Evolutionary conservation across 345 rosid species (phyloP), one percentile per base, ranked within the genome.

Genomic region (Eucalyptus victrix): DNA sequence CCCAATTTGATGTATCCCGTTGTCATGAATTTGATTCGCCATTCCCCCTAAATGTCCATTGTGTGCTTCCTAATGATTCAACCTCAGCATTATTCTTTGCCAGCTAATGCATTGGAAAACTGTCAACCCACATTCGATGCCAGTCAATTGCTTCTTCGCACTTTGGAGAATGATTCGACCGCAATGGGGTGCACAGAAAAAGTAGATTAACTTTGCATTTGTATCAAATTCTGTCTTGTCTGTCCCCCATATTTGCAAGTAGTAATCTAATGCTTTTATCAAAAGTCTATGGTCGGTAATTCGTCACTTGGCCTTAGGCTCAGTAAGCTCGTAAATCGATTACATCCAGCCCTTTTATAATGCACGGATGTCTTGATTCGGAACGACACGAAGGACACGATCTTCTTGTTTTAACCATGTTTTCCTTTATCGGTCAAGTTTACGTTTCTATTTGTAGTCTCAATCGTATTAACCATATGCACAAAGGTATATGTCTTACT

Each of bases 1-100:
- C 34, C 2, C 32, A 3, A 62, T 28, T 0, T 0, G 69, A 62
- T 13, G 9, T 62, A 14, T 12, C 4, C 3, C 0, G 18, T 30
- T 15, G 11, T 65, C 21, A 0, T 65, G 76, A 65, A 69, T 76
- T 6, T 4, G 83, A 21, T 76, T 76, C 5, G 83, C 83, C 7
- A 2, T 21, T 10, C 47, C 15, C 44, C 15, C 5, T 5, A 11
- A 21, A 37, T 19, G 45, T 76, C 28, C 47, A 76, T 37, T 37
- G 47, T 4, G 45, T 76, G 45, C 45, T 37, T 21, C 15, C 15
- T 37, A 37, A 76, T 21, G 45, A 40, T 76, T 37, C 45, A 37
- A 37, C 47, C 28, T 37, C 8, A 19, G 8, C 26, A 76, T 76
- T 76, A 37, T 76, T 76, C 47, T 37, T 37, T 6, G 28, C n/a